These are phyloP conservation scores for Ensete glaucum DNA, from an alignment of 176 grass and related monocot species.

Conservation along the genomic window DNA sequence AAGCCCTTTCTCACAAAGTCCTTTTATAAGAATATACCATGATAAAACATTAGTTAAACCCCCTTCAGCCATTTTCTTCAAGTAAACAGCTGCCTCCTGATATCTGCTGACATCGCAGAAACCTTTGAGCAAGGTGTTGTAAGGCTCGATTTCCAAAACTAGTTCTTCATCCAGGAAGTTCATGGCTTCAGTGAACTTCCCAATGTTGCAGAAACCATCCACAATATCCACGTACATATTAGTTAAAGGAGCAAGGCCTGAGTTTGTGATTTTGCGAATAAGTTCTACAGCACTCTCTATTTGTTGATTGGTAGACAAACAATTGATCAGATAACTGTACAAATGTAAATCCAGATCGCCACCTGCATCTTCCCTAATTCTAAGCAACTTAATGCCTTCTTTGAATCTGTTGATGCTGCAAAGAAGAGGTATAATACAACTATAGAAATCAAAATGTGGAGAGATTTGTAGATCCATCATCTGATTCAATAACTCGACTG, in stretches of 20 bases:
- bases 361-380: conserved; percentile 31
- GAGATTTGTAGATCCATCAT: conserved; percentile 33
- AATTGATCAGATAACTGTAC: conserved; percentile 28
- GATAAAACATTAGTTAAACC: conserved; percentile 30
- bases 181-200: conserved; percentile 28
- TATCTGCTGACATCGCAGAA: conserved; percentile 25
- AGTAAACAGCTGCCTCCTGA: conserved; percentile 30
- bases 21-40: conserved; percentile 41
- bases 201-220: conserved; percentile 31
- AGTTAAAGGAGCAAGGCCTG: conserved; percentile 22
- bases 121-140: conserved; percentile 37
- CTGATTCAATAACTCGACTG: conserved; percentile 25
- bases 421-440: conserved; percentile 38
- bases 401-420: conserved; percentile 36
- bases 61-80: conserved; percentile 21
- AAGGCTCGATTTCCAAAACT: conserved; percentile 34
- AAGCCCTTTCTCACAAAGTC: conserved; percentile 31
- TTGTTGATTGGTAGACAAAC: conserved; percentile 35
- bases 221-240: conserved; percentile 31
- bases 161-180: conserved; percentile 40
- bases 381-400: conserved; percentile 30
- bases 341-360: conserved; percentile 25
- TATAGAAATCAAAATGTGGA: conserved; percentile 35
- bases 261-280: conserved; percentile 32
- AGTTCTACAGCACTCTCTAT: conserved; percentile 27